phyloP scores from a whole-genome alignment of 2,329 filamentous ascomycete species.

The Clonostachys rosea region DNA sequence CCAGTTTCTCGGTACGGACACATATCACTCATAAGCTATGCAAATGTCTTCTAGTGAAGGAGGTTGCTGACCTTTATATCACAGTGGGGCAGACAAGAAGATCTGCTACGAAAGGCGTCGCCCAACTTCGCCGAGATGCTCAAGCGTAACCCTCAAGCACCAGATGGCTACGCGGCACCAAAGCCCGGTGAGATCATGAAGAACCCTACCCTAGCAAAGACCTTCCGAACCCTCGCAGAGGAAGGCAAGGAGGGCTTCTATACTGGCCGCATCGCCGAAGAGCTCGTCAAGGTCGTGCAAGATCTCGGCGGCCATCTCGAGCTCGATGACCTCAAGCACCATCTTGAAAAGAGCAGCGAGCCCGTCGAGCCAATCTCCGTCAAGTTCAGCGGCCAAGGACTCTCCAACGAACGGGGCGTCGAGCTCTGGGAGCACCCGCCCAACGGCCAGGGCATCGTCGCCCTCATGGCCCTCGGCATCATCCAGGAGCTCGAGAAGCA shows the following conservation, averaged over 20 bases:
- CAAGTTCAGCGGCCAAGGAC: slow-evolving; percentile 64
- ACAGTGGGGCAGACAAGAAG: slow-evolving; percentile 65
- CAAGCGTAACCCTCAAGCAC: slow-evolving; percentile 65
- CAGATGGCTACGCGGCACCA: slow-evolving; percentile 70
- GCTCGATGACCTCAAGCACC: slow-evolving; percentile 74
- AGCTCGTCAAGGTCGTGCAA: slow-evolving; percentile 71
- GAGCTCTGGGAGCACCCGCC: slow-evolving; percentile 96
- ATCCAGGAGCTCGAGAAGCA: slow-evolving; percentile 77
- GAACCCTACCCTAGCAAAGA: slow-evolving; percentile 75
- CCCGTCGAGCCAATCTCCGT: slow-evolving; percentile 82
- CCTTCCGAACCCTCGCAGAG: slow-evolving; percentile 72
- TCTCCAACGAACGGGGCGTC: slow-evolving; percentile 43
- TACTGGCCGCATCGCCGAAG: slow-evolving; percentile 74
- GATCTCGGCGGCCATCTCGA: slow-evolving; percentile 74
- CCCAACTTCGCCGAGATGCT: slow-evolving; percentile 87
- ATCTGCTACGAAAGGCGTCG: slow-evolving; percentile 63
- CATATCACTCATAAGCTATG: background rate
- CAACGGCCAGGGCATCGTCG: slow-evolving; percentile 93
- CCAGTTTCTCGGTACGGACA: slow-evolving; percentile 59
- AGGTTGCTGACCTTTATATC: slow-evolving; percentile 23
- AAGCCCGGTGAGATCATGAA: slow-evolving; percentile 81
- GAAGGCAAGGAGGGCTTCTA: slow-evolving; percentile 93
- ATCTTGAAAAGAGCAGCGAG: slow-evolving; percentile 65
- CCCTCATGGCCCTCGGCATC: slow-evolving; percentile 90
- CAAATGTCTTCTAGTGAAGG: slow-evolving; percentile 1